Base-by-base conservation (phyloP, 2,329 filamentous ascomycete genomes). In the Botrytis pseudocinerea region DNA sequence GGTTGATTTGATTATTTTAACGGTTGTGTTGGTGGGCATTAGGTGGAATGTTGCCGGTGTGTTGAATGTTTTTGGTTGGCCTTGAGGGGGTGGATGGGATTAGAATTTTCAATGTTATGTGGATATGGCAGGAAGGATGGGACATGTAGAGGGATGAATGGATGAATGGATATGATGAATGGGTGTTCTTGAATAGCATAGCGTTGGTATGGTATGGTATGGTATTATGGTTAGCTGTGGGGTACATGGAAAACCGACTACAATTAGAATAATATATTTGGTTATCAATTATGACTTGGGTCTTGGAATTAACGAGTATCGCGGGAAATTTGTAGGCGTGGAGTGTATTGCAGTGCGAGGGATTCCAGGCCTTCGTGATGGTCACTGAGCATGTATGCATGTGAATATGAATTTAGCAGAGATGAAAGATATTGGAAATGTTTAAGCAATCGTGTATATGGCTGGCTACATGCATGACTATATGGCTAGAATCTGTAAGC, bases 41-140 rank as follows among this genome's bases (percentile, higher is more conserved):
- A 86, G 95, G 79, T 91, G 88, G 80, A 97, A 94, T 81, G 91
- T 91, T 3, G 81, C 93, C 75, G 93, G 94, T 77, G 89, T 98
- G 18, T 90, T 90, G 10, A 94, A 97, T 79, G 90, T 97, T 4
- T 98, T 98, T 88, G 95, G 96, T 22, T 96, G 80, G 80, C 76
- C 76, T 61, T 79, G 60, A 51, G 20, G 16, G 38, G 48, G 35
- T 40, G 40, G 18, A 32, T 48, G 22, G 54, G 48, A n/a, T 32
- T 61, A 12, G 16, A 9, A 14, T 8, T 32, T 38, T 46, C 46
- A 54, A 54, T 25, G 18, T 28, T 48, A 2, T 28, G 12, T 48
- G 22, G 20, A 32, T 38, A 42, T 70, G 40, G 22, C 4, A 18
- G 9, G 10, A 12, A 18, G 16, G 12, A 40, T 1, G 44, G 7